Conservation (phyloP, 257 asterid genomes). For the Solanum sitiens region DNA sequence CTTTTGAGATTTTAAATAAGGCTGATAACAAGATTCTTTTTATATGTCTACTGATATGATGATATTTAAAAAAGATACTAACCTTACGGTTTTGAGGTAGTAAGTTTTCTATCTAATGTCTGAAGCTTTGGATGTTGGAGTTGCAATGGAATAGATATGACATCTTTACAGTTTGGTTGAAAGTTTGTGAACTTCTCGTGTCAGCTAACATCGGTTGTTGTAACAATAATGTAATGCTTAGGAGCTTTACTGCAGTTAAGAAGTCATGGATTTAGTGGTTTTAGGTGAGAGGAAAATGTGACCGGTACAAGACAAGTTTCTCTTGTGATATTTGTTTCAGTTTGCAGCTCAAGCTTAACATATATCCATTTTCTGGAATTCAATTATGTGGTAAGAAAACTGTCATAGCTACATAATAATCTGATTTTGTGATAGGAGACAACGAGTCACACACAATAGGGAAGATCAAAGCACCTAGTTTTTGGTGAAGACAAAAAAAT, state of each 20-base stretch:
- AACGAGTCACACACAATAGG: neutral
- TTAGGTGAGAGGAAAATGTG: neutral
- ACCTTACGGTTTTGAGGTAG: neutral
- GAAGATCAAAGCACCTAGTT: neutral
- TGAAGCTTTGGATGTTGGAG: neutral
- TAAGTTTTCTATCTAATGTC: neutral
- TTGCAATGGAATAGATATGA: neutral
- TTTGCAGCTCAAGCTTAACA: neutral
- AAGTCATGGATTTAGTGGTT: neutral
- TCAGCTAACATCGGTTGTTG: neutral
- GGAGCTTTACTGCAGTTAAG: neutral
- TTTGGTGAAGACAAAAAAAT: neutral
- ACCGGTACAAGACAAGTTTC: neutral
- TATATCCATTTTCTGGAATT: neutral
- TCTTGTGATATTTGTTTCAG: neutral
- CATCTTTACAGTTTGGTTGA: neutral
- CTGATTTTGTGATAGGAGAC: neutral
- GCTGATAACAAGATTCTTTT: neutral
- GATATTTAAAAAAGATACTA: neutral
- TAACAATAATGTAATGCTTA: neutral
- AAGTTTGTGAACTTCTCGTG: neutral
- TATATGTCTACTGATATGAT: neutral
- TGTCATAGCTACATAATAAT: neutral
- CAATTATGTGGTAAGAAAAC: neutral
- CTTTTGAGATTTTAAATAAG: neutral